phyloP scores from a whole-genome alignment of 1,139 yeast genomes.

The Zhuliangozyma blackwelliae region DNA sequence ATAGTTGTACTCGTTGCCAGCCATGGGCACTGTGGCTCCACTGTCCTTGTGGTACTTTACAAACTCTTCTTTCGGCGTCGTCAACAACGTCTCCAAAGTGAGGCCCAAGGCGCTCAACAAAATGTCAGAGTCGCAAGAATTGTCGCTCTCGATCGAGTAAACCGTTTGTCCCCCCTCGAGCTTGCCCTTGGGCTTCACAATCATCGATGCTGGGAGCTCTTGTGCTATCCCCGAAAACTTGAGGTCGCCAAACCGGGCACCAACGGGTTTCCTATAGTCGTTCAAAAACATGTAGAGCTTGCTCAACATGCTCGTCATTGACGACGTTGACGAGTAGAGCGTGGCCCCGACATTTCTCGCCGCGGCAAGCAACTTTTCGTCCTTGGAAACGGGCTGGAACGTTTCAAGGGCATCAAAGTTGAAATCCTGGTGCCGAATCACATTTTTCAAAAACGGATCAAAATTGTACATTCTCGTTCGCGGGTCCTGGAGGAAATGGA shows the following conservation, averaged over 20 bases:
- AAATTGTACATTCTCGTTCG: constrained; percentile 72
- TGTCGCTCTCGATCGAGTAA: constrained; percentile 70
- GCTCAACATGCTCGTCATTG: constrained; percentile 72
- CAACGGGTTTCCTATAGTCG: constrained; percentile 25
- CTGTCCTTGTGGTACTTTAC: constrained; percentile 16
- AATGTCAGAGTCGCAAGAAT: constrained; percentile 63
- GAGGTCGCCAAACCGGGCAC: constrained; percentile 28
- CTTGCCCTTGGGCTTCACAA: constrained; percentile 33
- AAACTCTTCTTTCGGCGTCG: constrained; percentile 51
- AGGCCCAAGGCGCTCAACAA: constrained; percentile 78
- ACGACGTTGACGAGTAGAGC: constrained; percentile 80
- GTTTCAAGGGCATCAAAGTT: constrained; percentile 53
- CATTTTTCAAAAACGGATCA: constrained; percentile 53
- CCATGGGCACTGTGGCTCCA: constrained; percentile 14
- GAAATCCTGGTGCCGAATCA: constrained; percentile 67
- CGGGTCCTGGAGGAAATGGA: constrained; percentile 75
- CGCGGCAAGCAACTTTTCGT: constrained; percentile 44
- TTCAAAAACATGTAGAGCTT: constrained; percentile 77
- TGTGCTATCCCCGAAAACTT: constrained; percentile 31
- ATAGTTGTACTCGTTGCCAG: constrained; percentile 57
- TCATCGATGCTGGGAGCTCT: constrained; percentile 34
- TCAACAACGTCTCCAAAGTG: constrained; percentile 68
- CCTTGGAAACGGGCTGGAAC: constrained; percentile 69
- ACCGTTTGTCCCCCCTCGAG: constrained; percentile 26
- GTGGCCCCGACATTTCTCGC: constrained; percentile 39